Conservation (phyloP, 208 protist species). For the Endotrypanum monterogeii region DNA sequence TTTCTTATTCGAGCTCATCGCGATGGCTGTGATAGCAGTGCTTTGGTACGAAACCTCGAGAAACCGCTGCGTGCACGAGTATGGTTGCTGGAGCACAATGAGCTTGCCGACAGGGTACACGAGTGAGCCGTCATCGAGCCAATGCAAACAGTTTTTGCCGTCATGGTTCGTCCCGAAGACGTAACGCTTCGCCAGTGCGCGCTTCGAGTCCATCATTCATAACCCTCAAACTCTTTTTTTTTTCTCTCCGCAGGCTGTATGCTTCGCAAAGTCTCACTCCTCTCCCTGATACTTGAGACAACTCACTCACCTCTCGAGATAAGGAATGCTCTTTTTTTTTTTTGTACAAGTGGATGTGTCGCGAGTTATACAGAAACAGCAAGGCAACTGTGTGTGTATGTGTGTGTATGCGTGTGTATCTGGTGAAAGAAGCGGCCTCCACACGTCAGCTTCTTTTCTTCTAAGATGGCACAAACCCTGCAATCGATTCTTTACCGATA, state of each 20-base stretch:
- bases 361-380: not conserved
- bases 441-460: not conserved
- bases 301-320: no score
- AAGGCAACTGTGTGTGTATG: not conserved
- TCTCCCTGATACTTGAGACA: not conserved
- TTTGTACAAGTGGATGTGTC: no score
- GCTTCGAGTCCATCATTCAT: slow-evolving; percentile 40
- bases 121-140: slow-evolving; percentile 86
- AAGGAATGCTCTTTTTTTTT: no score
- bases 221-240: not conserved
- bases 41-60: slow-evolving; percentile 70
- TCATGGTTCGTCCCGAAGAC: slow-evolving; percentile 78
- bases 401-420: no score
- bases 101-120: slow-evolving; percentile 88
- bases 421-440: not conserved
- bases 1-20: slow-evolving; percentile 93
- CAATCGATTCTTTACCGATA: not conserved
- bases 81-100: slow-evolving; percentile 81
- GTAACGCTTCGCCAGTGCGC: slow-evolving; percentile 75
- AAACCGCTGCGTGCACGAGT: slow-evolving; percentile 83
- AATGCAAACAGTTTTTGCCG: slow-evolving; percentile 68
- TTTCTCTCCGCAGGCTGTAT: no score
- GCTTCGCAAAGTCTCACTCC: not conserved
- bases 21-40: slow-evolving; percentile 88
- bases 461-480: not conserved